These are phyloP conservation scores for Pelargonium citronellum DNA, from an alignment of 441 rosid genomes.

Conservation along the genomic window DNA sequence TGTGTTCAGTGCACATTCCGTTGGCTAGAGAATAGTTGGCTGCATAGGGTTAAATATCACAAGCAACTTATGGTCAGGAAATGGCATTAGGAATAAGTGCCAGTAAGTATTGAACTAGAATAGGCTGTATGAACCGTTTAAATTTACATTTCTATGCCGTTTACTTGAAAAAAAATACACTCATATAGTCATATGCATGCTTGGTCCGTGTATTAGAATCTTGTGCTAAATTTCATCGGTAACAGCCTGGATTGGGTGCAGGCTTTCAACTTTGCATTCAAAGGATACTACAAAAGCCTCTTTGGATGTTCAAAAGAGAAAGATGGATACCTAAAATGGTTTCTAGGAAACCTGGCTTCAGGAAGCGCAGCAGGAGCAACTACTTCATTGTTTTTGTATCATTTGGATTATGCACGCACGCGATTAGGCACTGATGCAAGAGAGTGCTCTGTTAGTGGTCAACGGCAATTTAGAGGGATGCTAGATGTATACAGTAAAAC, in stretches of 20 bases:
- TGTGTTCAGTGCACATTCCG: no score
- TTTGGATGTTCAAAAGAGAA: constrained; percentile 69
- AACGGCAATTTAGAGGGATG: constrained; percentile 20
- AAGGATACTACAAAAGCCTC: constrained; percentile 75
- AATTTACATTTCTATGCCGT: no score
- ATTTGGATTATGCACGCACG: constrained; percentile 26
- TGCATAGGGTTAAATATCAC: no score
- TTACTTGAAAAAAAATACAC: no score
- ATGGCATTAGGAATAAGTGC: no score
- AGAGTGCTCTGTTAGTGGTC: constrained; percentile 18
- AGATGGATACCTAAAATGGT: constrained; percentile 73
- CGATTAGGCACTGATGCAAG: constrained; percentile 27
- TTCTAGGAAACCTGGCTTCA: constrained; percentile 61
- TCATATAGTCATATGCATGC: no score
- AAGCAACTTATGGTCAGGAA: no score
- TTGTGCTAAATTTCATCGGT: background rate
- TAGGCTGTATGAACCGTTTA: no score
- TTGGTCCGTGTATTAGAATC: no score
- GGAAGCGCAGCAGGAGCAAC: constrained; percentile 98
- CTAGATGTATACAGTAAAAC: constrained; percentile 24
- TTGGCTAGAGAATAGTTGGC: no score
- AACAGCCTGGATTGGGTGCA: constrained; percentile 57
- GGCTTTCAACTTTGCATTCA: constrained; percentile 97
- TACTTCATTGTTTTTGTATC: constrained; percentile 29
- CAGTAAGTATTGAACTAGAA: no score